Conservation (phyloP, 257 asterid species). For the Ophiorrhiza pumila region DNA sequence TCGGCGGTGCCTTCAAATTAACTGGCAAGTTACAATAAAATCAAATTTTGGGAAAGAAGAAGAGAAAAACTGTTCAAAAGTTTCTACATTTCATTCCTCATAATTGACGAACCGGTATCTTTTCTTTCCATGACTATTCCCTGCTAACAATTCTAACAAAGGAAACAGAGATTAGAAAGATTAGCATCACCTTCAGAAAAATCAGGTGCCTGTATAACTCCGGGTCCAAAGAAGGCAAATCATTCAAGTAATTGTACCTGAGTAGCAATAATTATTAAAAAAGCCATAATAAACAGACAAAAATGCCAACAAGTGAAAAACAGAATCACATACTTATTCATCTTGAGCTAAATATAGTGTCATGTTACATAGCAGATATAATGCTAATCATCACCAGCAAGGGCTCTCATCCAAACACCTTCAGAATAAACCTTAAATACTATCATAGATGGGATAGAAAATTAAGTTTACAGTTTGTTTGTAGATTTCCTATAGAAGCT, state of each 20-base stretch:
- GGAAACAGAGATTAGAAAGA: not conserved
- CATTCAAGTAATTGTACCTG: slow-evolving; percentile 94
- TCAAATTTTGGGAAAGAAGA: not conserved
- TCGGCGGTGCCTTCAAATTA: too few species aligned
- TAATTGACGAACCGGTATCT: not conserved
- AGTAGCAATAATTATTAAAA: slow-evolving; percentile 27
- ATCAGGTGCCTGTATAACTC: slow-evolving; percentile 93
- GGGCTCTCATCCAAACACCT: not conserved
- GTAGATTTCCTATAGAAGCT: not conserved
- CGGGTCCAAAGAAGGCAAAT: slow-evolving; percentile 95
- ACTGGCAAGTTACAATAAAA: not conserved
- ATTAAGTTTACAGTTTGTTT: not conserved
- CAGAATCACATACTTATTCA: too few species aligned
- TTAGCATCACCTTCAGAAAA: slow-evolving; percentile 70
- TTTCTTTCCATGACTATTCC: not conserved
- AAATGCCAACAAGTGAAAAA: not conserved
- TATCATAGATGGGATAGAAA: not conserved
- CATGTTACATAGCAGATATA: not conserved
- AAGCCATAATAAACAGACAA: slow-evolving; percentile 7
- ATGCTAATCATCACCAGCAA: not conserved
- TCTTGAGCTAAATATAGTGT: not conserved
- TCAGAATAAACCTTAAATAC: not conserved
- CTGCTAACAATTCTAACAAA: not conserved
- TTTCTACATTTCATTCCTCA: not conserved
- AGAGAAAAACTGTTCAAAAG: not conserved